Conservation (phyloP, 164 flowering plant genomes). For the Chloranthus sessilifolius region DNA sequence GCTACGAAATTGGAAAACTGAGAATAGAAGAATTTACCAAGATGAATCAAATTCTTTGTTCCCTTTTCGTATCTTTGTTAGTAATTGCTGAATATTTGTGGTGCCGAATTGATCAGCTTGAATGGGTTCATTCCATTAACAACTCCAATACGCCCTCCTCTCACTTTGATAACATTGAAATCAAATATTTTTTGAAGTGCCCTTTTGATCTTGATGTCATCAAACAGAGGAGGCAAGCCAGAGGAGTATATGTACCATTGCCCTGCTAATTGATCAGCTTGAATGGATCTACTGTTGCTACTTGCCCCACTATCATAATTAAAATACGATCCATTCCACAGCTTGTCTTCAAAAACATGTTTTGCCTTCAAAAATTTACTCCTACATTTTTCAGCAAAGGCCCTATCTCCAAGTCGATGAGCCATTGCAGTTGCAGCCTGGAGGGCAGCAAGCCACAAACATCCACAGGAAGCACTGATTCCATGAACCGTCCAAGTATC, state of each 20-base stretch:
- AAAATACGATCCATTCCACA: constrained; percentile 93
- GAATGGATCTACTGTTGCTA: constrained; percentile 84
- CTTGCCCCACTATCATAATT: constrained; percentile 92
- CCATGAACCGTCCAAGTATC: constrained; percentile 98
- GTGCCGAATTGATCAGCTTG: too few relatives aligned
- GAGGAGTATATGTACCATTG: constrained; percentile 91
- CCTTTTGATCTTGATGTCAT: constrained; percentile 58
- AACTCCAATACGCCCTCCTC: constrained; percentile 89
- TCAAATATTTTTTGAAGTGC: constrained; percentile 66
- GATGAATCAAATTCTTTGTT: too few relatives aligned
- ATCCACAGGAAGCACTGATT: constrained; percentile 87
- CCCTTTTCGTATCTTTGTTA: too few relatives aligned
- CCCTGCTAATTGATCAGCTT: constrained; percentile 92
- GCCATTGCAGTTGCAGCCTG: constrained; percentile 98
- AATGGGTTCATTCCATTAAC: constrained; percentile 92
- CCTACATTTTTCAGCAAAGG: constrained; percentile 59
- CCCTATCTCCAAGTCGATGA: constrained; percentile 56
- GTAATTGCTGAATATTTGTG: too few relatives aligned
- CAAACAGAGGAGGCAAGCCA: constrained; percentile 78
- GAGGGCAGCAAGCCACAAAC: constrained; percentile 91
- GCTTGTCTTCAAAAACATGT: constrained; percentile 58
- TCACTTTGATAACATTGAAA: constrained; percentile 81
- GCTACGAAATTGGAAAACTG: too few relatives aligned
- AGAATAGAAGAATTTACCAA: too few relatives aligned
- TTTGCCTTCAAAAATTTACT: constrained; percentile 58